Conservation (phyloP, 257 asterid species). For the Lycium ferocissimum region DNA sequence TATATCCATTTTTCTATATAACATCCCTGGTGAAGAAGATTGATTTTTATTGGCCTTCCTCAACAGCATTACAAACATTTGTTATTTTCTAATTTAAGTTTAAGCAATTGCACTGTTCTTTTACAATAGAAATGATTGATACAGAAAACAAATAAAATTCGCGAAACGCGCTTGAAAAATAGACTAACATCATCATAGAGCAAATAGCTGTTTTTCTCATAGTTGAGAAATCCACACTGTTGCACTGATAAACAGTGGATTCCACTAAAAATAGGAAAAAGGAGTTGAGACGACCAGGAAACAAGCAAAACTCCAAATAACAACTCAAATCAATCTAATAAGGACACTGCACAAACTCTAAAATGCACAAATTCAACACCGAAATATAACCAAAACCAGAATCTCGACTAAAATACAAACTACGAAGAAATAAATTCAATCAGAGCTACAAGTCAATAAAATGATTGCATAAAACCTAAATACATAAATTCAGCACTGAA, state of each 20-base stretch:
- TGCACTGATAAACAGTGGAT: not conserved
- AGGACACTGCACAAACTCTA: not conserved
- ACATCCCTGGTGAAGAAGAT: not conserved
- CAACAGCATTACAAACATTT: slow-evolving; percentile 6
- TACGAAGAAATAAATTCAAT: too few species aligned
- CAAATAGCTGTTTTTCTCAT: not conserved
- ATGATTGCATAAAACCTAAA: slow-evolving; percentile 11
- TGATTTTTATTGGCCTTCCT: not conserved
- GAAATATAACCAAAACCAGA: not conserved
- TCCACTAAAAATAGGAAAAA: not conserved
- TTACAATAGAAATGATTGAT: not conserved
- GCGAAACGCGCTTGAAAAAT: not conserved
- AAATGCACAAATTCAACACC: not conserved
- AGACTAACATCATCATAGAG: not conserved
- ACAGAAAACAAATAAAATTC: not conserved
- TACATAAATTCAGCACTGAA: not conserved
- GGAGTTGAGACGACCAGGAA: not conserved
- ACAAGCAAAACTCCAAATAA: not conserved
- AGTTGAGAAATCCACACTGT: not conserved
- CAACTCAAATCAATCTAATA: not conserved
- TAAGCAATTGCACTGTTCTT: not conserved
- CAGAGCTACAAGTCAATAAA: too few species aligned
- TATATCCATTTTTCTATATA: not conserved
- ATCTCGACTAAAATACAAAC: too few species aligned
- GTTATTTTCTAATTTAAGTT: not conserved